Evolutionary conservation across 2,329 filamentous ascomycete genomes (phyloP), one percentile per base, ranked within the genome.

Genomic region (Neonectria ditissima): DNA sequence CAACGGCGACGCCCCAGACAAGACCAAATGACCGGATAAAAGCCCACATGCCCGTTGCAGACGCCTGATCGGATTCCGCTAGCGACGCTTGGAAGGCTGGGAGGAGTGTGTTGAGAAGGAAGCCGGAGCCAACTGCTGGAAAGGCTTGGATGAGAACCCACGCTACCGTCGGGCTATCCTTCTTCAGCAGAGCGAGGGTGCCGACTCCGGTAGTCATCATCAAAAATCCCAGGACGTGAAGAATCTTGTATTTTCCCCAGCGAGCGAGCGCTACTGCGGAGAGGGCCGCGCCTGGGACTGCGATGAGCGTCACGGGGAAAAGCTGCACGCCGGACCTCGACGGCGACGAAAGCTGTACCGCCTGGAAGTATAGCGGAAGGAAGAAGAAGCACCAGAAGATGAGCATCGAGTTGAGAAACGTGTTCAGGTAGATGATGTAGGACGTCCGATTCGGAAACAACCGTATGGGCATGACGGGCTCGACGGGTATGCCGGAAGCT

Each of bases 331-430:
- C 80, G 0, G 79, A 70, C 0, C 73, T 64, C 0, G 70, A 66
- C 0, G 83, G 76, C 0, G 73, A 70, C 5, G 75, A 73, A 1
- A 70, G 55, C 5, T 73, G 72, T 0, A 84, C 79, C 1, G 74
- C 76, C 56, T 84, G 81, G 66, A 84, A 84, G 68, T 83, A 85
- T 2, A 85, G 57, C 0, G 83, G 81, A 1, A 83, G 56, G 64
- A 82, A 83, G 70, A 78, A 80, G 50, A 76, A 68, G 4, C 72
- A 65, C 75, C 79, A 81, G 45, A 76, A 76, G 5, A 80, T 58
- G 1, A 72, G 13, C 3, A 72, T 14, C 10, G 39, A 55, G 30
- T 63, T 62, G 3, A 75, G 20, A 48, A 73, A 72, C 7, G 71
- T 71, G 28, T 66, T 71, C 20, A 52, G 34, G 16, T 66, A 67